These are phyloP conservation scores for Termitomyces eurrhizus DNA, from an alignment of 768 basidiomycete species.

Conservation along the genomic window DNA sequence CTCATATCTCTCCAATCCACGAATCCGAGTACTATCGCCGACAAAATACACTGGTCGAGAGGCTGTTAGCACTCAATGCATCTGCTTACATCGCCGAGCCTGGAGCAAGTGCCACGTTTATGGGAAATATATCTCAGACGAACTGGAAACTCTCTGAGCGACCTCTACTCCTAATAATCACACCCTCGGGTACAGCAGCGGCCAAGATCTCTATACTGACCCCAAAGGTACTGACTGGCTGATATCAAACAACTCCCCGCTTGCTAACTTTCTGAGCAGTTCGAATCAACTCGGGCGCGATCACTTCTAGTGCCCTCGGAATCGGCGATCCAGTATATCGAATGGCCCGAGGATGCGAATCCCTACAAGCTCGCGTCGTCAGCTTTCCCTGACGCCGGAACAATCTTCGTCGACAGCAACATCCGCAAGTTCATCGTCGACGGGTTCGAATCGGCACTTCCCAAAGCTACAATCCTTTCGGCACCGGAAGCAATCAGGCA, in stretches of 20 bases:
- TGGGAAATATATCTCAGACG: slow-evolving; percentile 59
- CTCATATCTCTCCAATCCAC: slow-evolving; percentile 43
- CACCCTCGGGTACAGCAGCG: slow-evolving; percentile 30
- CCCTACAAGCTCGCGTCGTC: slow-evolving; percentile 53
- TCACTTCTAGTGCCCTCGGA: slow-evolving; percentile 49
- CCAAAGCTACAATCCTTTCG: slow-evolving; percentile 33
- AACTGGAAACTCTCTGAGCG: slow-evolving; percentile 77
- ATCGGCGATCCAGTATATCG: slow-evolving; percentile 37
- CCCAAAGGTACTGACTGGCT: slow-evolving; percentile 36
- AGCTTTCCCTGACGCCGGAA: slow-evolving; percentile 22
- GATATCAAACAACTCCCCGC: not conserved
- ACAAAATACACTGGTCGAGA: slow-evolving; percentile 50
- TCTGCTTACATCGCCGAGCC: slow-evolving; percentile 80
- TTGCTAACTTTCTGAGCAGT: slow-evolving; percentile 25
- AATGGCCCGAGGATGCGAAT: slow-evolving; percentile 66
- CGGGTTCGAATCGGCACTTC: slow-evolving; percentile 47
- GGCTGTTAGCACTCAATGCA: slow-evolving; percentile 45
- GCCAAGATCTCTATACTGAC: slow-evolving; percentile 61
- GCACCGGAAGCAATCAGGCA: slow-evolving; percentile 53
- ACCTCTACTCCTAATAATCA: slow-evolving; percentile 67
- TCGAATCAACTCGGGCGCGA: slow-evolving; percentile 71
- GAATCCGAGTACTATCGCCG: slow-evolving; percentile 43
- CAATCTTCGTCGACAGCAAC: slow-evolving; percentile 57
- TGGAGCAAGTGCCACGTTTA: slow-evolving; percentile 66
- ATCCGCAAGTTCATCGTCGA: slow-evolving; percentile 63